These are phyloP conservation scores for Coriaria nepalensis DNA, from an alignment of 306 rosid genomes.

Conservation along the genomic window DNA sequence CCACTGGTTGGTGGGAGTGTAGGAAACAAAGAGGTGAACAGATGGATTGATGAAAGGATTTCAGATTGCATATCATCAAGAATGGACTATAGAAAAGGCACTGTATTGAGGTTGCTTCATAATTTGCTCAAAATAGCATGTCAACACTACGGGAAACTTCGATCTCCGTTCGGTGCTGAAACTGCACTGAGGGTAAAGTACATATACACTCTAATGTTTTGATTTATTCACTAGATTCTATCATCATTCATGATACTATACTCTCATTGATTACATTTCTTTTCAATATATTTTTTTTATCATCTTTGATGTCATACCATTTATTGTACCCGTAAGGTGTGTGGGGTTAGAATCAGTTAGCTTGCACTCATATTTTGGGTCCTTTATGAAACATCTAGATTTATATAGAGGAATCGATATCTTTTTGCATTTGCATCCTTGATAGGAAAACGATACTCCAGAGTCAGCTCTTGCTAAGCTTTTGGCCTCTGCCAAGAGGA, in stretches of 20 bases:
- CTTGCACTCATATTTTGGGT: background rate
- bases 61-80: conserved; percentile 42
- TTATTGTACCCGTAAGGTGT: too few relatives aligned
- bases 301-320: too few relatives aligned
- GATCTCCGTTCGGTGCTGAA: conserved; percentile 82
- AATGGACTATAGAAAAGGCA: conserved; percentile 56
- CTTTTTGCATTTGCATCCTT: conserved; percentile 8
- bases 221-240: too few relatives aligned
- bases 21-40: conserved; percentile 75
- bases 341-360: too few relatives aligned
- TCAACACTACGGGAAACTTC: conserved; percentile 86
- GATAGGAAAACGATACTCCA: conserved; percentile 69
- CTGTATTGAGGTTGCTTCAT: conserved; percentile 64
- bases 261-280: too few relatives aligned
- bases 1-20: conserved; percentile 91
- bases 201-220: conserved; percentile 1
- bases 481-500: conserved; percentile 55
- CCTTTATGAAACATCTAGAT: background rate
- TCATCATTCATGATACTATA: too few relatives aligned
- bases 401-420: conserved; percentile 1
- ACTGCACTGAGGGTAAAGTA: conserved; percentile 42
- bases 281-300: too few relatives aligned
- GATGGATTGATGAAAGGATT: conserved; percentile 88
- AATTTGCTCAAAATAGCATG: conserved; percentile 82
- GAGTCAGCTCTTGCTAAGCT: conserved; percentile 76